These are phyloP conservation scores for Pseudocercospora macadamiae DNA, from an alignment of 2,329 filamentous ascomycete genomes.

Conservation along the genomic window DNA sequence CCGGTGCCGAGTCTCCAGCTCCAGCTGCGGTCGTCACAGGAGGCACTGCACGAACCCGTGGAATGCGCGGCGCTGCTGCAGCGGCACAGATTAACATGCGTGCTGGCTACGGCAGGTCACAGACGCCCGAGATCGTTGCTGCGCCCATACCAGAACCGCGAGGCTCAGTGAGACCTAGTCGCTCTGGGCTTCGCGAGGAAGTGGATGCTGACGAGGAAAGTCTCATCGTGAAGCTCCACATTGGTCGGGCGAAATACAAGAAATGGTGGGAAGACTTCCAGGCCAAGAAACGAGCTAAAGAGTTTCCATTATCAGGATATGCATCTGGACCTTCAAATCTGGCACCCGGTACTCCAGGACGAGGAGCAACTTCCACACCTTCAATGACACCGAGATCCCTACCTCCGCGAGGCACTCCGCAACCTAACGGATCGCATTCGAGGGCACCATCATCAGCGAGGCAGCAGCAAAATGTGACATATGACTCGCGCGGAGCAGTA, in stretches of 20 bases:
- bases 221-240: conserved; percentile 73
- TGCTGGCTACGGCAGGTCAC: conserved; percentile 73
- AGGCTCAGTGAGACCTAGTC: conserved; percentile 61
- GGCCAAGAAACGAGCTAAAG: conserved; percentile 38
- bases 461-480: conserved; percentile 25
- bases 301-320: conserved; percentile 39
- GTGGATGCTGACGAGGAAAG: conserved; percentile 68
- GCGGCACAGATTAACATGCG: conserved; percentile 85
- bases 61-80: conserved; percentile 84
- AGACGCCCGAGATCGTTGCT: conserved; percentile 74
- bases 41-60: conserved; percentile 82
- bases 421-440: conserved; percentile 33
- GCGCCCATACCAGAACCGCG: conserved; percentile 72
- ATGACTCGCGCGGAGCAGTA: conserved; percentile 59
- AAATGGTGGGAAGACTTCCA: conserved; percentile 57
- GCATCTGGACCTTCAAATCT: conserved; percentile 34
- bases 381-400: conserved; percentile 32
- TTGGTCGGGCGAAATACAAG: conserved; percentile 71
- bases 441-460: conserved; percentile 25
- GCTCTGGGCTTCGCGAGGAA: conserved; percentile 76
- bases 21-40: conserved; percentile 65
- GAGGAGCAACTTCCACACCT: conserved; percentile 30
- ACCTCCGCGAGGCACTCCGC: conserved; percentile 32
- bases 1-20: conserved; percentile 79
- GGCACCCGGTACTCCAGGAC: conserved; percentile 26